Evolutionary conservation across 176 grass and related monocot genomes (phyloP).

Genomic region (Phyllostachys edulis): DNA sequence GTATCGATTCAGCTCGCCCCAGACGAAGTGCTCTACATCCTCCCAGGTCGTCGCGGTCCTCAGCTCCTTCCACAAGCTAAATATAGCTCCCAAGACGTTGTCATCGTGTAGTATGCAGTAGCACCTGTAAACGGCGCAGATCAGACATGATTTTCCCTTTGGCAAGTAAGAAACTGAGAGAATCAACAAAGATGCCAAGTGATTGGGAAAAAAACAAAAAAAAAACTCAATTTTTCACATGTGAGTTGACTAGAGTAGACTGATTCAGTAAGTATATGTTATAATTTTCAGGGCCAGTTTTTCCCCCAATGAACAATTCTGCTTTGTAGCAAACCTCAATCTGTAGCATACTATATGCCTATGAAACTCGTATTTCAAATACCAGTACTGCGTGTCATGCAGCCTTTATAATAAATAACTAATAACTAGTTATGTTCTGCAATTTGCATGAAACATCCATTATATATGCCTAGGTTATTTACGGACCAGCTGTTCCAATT

Average conservation of each 20-base stretch:
- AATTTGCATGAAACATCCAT: not conserved
- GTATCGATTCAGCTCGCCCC: constrained; percentile 80
- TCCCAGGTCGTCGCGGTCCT: constrained; percentile 65
- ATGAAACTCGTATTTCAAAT: not conserved
- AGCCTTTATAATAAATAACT: not conserved
- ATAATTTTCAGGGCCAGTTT: not conserved
- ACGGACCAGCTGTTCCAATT: not conserved
- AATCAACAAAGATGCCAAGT: not conserved
- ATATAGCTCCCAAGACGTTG: constrained; percentile 84
- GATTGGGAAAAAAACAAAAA: not conserved
- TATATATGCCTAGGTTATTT: not conserved
- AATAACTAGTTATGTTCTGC: not conserved
- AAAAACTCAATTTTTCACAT: not conserved
- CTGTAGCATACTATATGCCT: not conserved
- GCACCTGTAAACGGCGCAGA: constrained; percentile 54
- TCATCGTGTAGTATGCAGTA: constrained; percentile 92
- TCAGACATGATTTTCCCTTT: not conserved
- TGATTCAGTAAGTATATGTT: not conserved
- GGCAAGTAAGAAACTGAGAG: not conserved
- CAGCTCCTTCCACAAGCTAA: constrained; percentile 86
- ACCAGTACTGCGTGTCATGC: not conserved
- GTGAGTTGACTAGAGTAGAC: not conserved
- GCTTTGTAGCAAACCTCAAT: not conserved
- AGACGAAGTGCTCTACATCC: constrained; percentile 63
- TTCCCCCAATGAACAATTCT: not conserved